Base-by-base conservation (phyloP, 352 stramenopile species). In the Globisporangium viniferum region DNA sequence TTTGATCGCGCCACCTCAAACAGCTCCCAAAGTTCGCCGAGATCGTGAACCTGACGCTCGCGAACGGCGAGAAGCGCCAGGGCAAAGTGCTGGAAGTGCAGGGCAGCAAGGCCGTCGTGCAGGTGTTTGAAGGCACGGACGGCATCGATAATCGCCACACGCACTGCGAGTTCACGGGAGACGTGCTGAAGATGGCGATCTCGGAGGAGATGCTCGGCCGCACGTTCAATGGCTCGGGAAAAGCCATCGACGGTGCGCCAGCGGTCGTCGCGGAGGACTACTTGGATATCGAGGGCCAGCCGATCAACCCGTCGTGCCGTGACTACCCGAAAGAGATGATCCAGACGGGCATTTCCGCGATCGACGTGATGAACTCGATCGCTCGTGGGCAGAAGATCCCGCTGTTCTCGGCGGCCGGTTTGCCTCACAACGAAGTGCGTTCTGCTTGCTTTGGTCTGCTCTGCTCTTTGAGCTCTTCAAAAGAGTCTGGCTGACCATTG, bases 291-390 rank as follows among this genome's bases (percentile, higher is more conserved):
- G 96, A 99, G 79, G 98, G 98, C 55, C 97, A 99, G 82, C 97
- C 98, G 64, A 99, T 99, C 83, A 99, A 99, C 86, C 98, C 98
- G 44, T 99, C 91, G 64, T 98, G 96, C 73, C 94, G 98, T 82
- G 97, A 99, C 79, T 99, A 99, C 83, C 98, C 98, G 68, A 99
- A 99, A 87, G 97, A 98, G 73, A 99, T 99, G 98, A 99, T 99
- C 76, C 97, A 99, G 81, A 99, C 98, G 41, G 97, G 98, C 79
- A 99, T 99, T 70, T 99, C 97, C 33, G 97, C 97, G 63, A 99
- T 99, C 82, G 98, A 99, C 84, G 97, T 99, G 35, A 99, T 99
- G 98, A 99, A 99, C 91, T 99, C 95, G 60, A 98, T 99, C 69
- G 97, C 97, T 29, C 94, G 98, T 89, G 98, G 98, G 72, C 98